Evolutionary conservation across 371 early-diverging fungal genomes (phyloP).

Genomic region (Mucor plumbeus): DNA sequence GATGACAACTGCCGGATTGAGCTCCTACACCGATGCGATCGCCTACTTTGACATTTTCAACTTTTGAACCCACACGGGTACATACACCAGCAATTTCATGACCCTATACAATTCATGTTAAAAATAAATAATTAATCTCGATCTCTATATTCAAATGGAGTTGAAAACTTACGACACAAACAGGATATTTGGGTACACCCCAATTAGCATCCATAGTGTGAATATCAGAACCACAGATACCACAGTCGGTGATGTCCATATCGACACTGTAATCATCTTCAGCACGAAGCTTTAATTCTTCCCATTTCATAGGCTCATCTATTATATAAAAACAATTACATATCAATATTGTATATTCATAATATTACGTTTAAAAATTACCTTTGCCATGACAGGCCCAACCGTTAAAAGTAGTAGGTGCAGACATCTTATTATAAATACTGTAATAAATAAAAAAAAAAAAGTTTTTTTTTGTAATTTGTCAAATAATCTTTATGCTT

Average conservation of each 20-base stretch:
- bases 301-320: constrained; percentile 18
- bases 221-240: constrained; percentile 59
- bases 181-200: constrained; percentile 53
- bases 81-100: constrained; percentile 64
- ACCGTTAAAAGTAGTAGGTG: constrained; percentile 26
- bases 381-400: constrained; percentile 32
- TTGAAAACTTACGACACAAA: constrained; percentile 31
- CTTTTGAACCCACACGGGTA: constrained; percentile 57
- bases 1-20: constrained; percentile 55
- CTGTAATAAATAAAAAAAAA: not conserved
- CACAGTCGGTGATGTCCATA: constrained; percentile 56
- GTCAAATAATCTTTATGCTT: not conserved
- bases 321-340: not conserved
- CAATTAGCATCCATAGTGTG: constrained; percentile 55
- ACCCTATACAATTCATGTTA: constrained; percentile 28
- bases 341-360: not conserved
- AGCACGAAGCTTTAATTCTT: constrained; percentile 34
- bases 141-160: not conserved
- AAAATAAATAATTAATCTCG: not conserved
- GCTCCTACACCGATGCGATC: constrained; percentile 78
- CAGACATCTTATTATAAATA: constrained; percentile 13
- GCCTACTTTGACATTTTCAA: constrained; percentile 62
- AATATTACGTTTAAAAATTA: not conserved
- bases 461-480: not conserved
- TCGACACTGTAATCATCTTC: constrained; percentile 58